Evolutionary conservation across 1,284 basidiomycete species (phyloP).

Genomic region (Cerrena zonata): DNA sequence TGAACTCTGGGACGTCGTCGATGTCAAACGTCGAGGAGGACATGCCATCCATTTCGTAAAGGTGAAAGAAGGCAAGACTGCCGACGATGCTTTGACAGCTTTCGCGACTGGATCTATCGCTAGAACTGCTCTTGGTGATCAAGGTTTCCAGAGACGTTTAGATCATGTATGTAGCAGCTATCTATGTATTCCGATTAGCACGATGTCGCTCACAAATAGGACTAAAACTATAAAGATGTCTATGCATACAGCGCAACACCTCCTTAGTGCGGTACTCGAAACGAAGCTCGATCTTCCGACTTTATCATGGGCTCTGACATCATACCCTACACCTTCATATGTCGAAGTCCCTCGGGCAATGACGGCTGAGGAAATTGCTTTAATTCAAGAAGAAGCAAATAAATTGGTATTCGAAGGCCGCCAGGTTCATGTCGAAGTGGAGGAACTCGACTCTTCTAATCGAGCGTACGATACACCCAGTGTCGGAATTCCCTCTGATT

Average conservation of each 20-base stretch:
- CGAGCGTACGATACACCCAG: constrained; percentile 27
- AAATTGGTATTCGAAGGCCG: constrained; percentile 59
- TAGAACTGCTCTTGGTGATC: constrained; percentile 49
- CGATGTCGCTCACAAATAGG: too few species aligned
- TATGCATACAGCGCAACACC: constrained; percentile 79
- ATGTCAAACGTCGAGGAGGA: constrained; percentile 67
- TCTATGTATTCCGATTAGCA: constrained; percentile 31
- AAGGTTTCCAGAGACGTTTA: constrained; percentile 65
- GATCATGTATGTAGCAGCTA: constrained; percentile 61
- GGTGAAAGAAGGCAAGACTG: constrained; percentile 34
- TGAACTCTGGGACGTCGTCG: constrained; percentile 56
- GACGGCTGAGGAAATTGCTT: constrained; percentile 56
- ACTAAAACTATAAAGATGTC: constrained; percentile 55
- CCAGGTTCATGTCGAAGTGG: constrained; percentile 60
- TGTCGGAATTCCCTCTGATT: constrained; percentile 60
- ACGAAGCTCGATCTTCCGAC: constrained; percentile 65
- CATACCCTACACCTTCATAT: constrained; percentile 64
- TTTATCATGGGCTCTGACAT: constrained; percentile 77
- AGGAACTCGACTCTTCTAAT: constrained; percentile 52
- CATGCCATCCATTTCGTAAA: constrained; percentile 75
- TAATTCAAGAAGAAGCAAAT: constrained; percentile 66
- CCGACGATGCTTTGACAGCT: constrained; percentile 37
- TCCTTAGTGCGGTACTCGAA: constrained; percentile 79
- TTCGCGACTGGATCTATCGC: constrained; percentile 51
- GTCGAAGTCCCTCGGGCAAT: constrained; percentile 73